Conservation (phyloP, 495 filamentous ascomycete species). For the Barbatosphaeria neglecta region DNA sequence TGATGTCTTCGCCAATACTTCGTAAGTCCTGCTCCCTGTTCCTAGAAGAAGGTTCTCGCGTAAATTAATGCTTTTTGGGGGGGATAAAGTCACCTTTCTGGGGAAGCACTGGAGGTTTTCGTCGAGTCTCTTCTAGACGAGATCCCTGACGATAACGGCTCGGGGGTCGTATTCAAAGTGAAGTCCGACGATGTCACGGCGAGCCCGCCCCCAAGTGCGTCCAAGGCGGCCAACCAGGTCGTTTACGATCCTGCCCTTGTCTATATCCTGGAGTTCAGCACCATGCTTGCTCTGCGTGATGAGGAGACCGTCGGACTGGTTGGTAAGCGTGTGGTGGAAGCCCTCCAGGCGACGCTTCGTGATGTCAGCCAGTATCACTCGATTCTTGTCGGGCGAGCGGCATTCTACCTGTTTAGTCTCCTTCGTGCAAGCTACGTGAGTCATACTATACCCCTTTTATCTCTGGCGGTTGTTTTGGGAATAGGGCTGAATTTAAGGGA, state of each 20-base stretch:
- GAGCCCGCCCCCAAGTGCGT: slow-evolving; percentile 44
- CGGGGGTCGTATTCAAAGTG: slow-evolving; percentile 66
- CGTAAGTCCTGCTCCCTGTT: slow-evolving; percentile 45
- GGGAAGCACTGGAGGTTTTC: slow-evolving; percentile 52
- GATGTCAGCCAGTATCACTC: slow-evolving; percentile 69
- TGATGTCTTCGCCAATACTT: slow-evolving; percentile 73
- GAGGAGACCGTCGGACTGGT: slow-evolving; percentile 54
- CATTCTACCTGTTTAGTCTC: slow-evolving; percentile 76
- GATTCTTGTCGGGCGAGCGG: slow-evolving; percentile 66
- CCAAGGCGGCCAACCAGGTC: slow-evolving; percentile 40
- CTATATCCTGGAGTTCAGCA: slow-evolving; percentile 81
- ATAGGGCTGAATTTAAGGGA: slow-evolving; percentile 13
- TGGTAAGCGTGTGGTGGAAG: slow-evolving; percentile 67
- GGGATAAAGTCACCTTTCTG: slow-evolving; percentile 56
- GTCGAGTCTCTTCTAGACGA: slow-evolving; percentile 66
- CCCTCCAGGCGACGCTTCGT: slow-evolving; percentile 68
- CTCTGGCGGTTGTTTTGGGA: not conserved
- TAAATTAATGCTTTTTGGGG: slow-evolving; percentile 19
- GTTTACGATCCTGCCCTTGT: slow-evolving; percentile 81
- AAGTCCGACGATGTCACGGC: slow-evolving; percentile 62
- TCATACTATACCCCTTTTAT: no score
- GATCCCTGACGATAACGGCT: slow-evolving; percentile 72
- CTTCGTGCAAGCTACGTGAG: slow-evolving; percentile 80
- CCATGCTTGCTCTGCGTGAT: slow-evolving; percentile 71
- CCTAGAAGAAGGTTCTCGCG: slow-evolving; percentile 1